Evolutionary conservation across 345 rosid species (phyloP).

Genomic region (Aurinia saxatilis): DNA sequence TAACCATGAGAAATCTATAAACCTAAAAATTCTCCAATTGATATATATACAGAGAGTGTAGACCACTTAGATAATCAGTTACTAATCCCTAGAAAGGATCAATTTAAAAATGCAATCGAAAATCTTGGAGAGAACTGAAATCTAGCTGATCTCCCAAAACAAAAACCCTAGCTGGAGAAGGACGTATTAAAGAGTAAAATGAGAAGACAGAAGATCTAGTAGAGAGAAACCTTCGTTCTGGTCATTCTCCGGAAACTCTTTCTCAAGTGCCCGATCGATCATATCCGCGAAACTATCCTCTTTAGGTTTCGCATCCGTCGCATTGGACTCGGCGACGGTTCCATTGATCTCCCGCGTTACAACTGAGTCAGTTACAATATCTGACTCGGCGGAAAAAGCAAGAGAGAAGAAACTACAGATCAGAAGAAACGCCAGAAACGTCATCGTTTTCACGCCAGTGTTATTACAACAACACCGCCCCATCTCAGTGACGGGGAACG

Average conservation of each 20-base stretch:
- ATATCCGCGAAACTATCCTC: constrained; percentile 79
- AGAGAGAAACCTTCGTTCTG: constrained; percentile 55
- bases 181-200: neutral
- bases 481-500: constrained; percentile 16
- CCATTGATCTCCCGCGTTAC: constrained; percentile 32
- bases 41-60: neutral
- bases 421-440: constrained; percentile 27
- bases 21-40: neutral
- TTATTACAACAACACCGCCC: constrained; percentile 5
- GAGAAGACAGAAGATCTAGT: constrained; percentile 39
- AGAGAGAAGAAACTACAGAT: constrained; percentile 33
- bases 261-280: constrained; percentile 81
- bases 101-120: neutral
- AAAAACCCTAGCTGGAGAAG: constrained; percentile 32
- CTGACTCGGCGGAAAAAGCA: constrained; percentile 32
- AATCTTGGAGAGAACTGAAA: neutral
- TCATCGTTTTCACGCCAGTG: constrained; percentile 23
- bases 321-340: constrained; percentile 31
- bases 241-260: constrained; percentile 85
- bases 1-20: constrained; percentile 7
- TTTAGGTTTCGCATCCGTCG: constrained; percentile 41
- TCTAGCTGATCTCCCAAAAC: constrained; percentile 17
- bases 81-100: constrained; percentile 10
- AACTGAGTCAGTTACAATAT: constrained; percentile 21
- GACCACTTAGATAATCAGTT: constrained; percentile 2